These are phyloP conservation scores for Kurtzmaniella cleridarum DNA, from an alignment of 805 yeast species.

Conservation along the genomic window DNA sequence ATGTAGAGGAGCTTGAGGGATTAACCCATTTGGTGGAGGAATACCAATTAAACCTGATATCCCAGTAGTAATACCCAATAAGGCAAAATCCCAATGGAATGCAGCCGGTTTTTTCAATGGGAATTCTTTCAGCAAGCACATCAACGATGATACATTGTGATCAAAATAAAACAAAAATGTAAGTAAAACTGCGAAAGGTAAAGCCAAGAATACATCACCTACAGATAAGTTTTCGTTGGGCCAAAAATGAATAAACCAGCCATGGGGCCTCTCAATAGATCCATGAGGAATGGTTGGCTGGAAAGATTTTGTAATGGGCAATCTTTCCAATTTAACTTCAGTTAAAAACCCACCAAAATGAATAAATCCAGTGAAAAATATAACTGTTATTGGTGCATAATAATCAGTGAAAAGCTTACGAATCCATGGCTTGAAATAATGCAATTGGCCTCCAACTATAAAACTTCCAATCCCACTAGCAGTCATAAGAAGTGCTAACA, in stretches of 20 bases:
- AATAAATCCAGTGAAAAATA: slow-evolving; percentile 89
- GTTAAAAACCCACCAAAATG: slow-evolving; percentile 79
- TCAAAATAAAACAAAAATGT: slow-evolving; percentile 89
- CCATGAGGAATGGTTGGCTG: slow-evolving; percentile 52
- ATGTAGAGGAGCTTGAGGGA: slow-evolving; percentile 96
- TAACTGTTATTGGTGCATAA: slow-evolving; percentile 75
- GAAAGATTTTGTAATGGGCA: slow-evolving; percentile 71
- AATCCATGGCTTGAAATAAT: slow-evolving; percentile 51
- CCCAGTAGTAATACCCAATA: slow-evolving; percentile 84
- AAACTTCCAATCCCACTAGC: slow-evolving; percentile 64
- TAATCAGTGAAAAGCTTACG: slow-evolving; percentile 80
- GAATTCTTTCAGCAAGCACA: slow-evolving; percentile 81
- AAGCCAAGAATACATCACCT: slow-evolving; percentile 76
- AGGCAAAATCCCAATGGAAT: slow-evolving; percentile 87
- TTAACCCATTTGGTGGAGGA: slow-evolving; percentile 94
- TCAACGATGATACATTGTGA: slow-evolving; percentile 89
- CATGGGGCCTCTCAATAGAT: slow-evolving; percentile 38
- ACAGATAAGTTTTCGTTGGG: slow-evolving; percentile 48
- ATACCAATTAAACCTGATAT: slow-evolving; percentile 82
- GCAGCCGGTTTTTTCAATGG: slow-evolving; percentile 82
- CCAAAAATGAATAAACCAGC: slow-evolving; percentile 83
- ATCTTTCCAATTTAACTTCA: slow-evolving; percentile 49
- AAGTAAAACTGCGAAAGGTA: slow-evolving; percentile 86
- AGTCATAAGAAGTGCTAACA: slow-evolving; percentile 70
- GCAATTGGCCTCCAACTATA: slow-evolving; percentile 56